phyloP scores from a whole-genome alignment of 768 basidiomycete species.

The Suillus luteus region DNA sequence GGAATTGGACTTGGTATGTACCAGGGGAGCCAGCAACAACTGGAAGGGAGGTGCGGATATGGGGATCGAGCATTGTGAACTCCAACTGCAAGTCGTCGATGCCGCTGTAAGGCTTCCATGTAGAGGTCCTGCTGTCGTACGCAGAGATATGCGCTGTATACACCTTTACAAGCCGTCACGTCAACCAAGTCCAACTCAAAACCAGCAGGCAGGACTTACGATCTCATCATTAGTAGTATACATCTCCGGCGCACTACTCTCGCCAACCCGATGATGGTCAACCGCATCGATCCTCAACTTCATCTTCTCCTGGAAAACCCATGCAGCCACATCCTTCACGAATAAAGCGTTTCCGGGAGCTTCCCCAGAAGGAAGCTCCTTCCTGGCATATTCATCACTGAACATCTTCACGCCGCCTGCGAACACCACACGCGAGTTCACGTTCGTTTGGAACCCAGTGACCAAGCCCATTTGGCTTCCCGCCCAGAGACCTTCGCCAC shows the following conservation, averaged over 20 bases:
- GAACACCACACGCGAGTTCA: conserved; percentile 78
- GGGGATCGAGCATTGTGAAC: conserved; percentile 99
- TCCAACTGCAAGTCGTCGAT: conserved; percentile 87
- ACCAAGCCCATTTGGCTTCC: conserved; percentile 78
- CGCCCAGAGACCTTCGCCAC: conserved; percentile 81
- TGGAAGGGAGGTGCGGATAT: conserved; percentile 78
- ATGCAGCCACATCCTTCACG: conserved; percentile 71
- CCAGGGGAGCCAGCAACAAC: conserved; percentile 59
- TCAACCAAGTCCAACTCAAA: conserved; percentile 4
- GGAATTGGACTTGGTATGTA: conserved; percentile 81
- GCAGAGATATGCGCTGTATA: conserved; percentile 75
- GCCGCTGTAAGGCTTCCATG: conserved; percentile 74
- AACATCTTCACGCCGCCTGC: conserved; percentile 81
- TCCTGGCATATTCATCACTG: conserved; percentile 71
- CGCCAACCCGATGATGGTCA: conserved; percentile 71
- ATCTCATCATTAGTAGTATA: conserved; percentile 90
- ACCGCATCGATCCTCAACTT: conserved; percentile 78
- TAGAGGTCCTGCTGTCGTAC: conserved; percentile 53
- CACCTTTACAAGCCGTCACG: conserved; percentile 46
- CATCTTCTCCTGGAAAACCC: conserved; percentile 88
- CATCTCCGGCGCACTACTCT: conserved; percentile 58
- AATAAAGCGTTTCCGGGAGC: conserved; percentile 78
- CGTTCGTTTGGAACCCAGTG: conserved; percentile 84
- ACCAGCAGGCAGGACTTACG: conserved; percentile 44
- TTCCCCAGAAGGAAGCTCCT: conserved; percentile 58